Evolutionary conservation across 23 red algal species (phyloP).

Genomic region (Chondrus crispus): DNA sequence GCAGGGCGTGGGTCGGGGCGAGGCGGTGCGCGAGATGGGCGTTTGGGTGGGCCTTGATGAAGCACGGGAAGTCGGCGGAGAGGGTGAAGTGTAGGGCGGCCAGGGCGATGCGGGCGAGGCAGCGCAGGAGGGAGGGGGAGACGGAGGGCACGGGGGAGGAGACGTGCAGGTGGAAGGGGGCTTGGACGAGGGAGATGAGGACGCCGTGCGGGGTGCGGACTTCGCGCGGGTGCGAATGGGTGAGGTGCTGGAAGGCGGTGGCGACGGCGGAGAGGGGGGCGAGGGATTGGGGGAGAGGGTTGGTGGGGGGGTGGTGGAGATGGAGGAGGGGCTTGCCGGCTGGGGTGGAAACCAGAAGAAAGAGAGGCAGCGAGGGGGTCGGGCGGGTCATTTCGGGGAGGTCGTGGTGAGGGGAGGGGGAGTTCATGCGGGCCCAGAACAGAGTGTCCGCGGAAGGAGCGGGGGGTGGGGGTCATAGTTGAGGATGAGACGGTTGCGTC

Average conservation of each 20-base stretch:
- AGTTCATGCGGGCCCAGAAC: constrained; percentile 54
- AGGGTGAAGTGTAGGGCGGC: constrained; percentile 12
- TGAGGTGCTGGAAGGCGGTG: constrained; percentile 14
- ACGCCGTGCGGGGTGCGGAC: background rate
- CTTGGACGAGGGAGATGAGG: background rate
- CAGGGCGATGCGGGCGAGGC: constrained; percentile 17
- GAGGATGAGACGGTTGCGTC: background rate
- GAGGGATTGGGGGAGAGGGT: background rate
- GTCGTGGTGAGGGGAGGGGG: constrained; percentile 26
- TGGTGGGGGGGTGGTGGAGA: background rate
- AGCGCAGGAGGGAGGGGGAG: background rate
- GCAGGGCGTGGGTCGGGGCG: background rate
- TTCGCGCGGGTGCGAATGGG: background rate
- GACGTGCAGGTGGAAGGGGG: constrained; percentile 9
- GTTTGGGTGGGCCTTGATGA: constrained; percentile 1
- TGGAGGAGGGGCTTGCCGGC: constrained; percentile 59
- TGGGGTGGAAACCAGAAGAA: constrained; percentile 32
- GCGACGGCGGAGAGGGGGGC: constrained; percentile 20
- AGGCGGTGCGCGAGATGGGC: background rate
- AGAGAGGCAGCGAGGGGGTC: background rate
- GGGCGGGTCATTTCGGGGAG: constrained; percentile 20
- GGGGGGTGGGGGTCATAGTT: background rate
- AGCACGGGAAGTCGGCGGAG: constrained; percentile 7
- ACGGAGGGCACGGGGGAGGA: background rate
- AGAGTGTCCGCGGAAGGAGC: background rate